Conservation (phyloP, 176 grass and related monocot genomes). For the Typha latifolia region DNA sequence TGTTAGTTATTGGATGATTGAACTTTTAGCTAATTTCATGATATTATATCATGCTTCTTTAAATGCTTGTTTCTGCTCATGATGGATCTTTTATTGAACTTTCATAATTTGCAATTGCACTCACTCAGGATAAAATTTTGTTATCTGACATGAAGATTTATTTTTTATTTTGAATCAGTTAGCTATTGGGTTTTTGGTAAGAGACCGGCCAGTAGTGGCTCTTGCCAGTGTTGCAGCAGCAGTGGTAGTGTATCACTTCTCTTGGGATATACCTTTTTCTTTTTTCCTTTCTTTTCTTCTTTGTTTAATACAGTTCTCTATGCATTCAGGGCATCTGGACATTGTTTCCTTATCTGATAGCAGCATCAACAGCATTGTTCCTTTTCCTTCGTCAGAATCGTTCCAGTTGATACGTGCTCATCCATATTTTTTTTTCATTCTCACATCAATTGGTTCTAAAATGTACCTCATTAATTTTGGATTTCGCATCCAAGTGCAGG, state of each 20-base stretch:
- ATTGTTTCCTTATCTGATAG: conserved; percentile 51
- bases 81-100: too few relatives aligned
- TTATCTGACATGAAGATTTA: conserved; percentile 8
- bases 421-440: neutral
- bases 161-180: conserved; percentile 30
- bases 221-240: conserved; percentile 73
- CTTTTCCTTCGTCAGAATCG: conserved; percentile 39
- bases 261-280: neutral
- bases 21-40: too few relatives aligned
- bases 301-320: conserved; percentile 3
- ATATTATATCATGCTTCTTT: too few relatives aligned
- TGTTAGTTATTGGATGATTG: too few relatives aligned
- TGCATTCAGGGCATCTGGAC: conserved; percentile 57
- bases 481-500: neutral
- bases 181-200: conserved; percentile 48
- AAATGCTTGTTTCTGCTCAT: too few relatives aligned
- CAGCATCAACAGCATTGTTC: conserved; percentile 52
- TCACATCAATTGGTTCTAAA: conserved; percentile 4
- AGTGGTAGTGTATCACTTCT: conserved; percentile 37
- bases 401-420: conserved; percentile 18
- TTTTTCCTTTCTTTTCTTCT: conserved; percentile 10
- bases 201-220: conserved; percentile 58
- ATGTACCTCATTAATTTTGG: neutral
- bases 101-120: too few relatives aligned
- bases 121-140: neutral